A percentile compares a stretch with the other conserved stretches of the same genome.
These are phyloP conservation scores for Austroboletus festivus DNA, from an alignment of 768 basidiomycete genomes.

Conservation along the genomic window DNA sequence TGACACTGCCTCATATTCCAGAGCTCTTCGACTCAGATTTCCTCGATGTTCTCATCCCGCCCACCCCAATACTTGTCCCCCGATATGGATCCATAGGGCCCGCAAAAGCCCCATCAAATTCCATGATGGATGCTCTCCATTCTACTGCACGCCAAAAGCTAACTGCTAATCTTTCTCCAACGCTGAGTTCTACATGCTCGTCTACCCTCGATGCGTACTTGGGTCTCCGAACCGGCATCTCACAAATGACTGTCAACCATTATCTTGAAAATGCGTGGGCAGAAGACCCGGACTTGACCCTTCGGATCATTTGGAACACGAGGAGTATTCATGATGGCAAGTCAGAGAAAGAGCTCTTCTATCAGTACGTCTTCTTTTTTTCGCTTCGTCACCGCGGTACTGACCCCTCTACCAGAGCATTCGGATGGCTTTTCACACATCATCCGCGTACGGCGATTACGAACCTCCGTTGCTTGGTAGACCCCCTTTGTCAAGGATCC, in stretches of 20 bases:
- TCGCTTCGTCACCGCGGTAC: background rate
- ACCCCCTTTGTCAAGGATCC: constrained; percentile 42
- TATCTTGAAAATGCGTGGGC: constrained; percentile 52
- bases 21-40: constrained; percentile 58
- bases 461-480: constrained; percentile 54
- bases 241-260: constrained; percentile 24
- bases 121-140: constrained; percentile 56
- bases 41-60: constrained; percentile 55
- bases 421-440: constrained; percentile 65
- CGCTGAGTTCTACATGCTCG: constrained; percentile 50
- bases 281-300: constrained; percentile 54
- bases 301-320: constrained; percentile 64
- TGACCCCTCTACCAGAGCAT: constrained; percentile 36
- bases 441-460: constrained; percentile 68
- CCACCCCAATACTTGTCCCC: background rate
- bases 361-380: constrained; percentile 36
- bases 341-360: constrained; percentile 57
- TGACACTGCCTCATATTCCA: constrained; percentile 53
- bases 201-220: constrained; percentile 58
- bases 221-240: constrained; percentile 30
- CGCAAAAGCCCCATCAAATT: constrained; percentile 27
- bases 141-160: constrained; percentile 40
- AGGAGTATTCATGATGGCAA: constrained; percentile 73
- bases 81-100: background rate
- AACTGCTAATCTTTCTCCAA: constrained; percentile 51